These are phyloP conservation scores for Syncephalastrum monosporum DNA, from an alignment of 371 early-diverging fungal genomes.

Conservation along the genomic window DNA sequence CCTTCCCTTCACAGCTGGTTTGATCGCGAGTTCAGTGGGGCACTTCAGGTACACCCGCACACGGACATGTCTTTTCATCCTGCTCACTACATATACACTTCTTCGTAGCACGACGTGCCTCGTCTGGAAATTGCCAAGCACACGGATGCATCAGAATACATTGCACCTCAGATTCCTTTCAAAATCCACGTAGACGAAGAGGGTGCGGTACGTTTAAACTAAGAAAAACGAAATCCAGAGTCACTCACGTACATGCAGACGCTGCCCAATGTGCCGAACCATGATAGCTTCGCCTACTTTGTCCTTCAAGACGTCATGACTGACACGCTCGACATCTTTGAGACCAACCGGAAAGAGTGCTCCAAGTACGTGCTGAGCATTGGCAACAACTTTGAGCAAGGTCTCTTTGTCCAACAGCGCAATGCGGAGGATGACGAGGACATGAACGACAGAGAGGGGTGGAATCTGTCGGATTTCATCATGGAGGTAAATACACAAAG, in stretches of 20 bases:
- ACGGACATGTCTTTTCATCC: background rate
- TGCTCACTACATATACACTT: background rate
- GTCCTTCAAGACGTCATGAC: slow-evolving; percentile 76
- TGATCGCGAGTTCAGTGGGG: slow-evolving; percentile 53
- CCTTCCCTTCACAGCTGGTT: slow-evolving; percentile 40
- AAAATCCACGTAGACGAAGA: slow-evolving; percentile 50
- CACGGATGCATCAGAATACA: slow-evolving; percentile 21
- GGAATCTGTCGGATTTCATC: slow-evolving; percentile 39
- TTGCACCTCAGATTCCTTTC: slow-evolving; percentile 29
- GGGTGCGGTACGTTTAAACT: slow-evolving; percentile 16
- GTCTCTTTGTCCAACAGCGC: slow-evolving; percentile 47
- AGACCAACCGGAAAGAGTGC: slow-evolving; percentile 81
- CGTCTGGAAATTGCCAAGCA: slow-evolving; percentile 49
- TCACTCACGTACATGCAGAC: slow-evolving; percentile 10
- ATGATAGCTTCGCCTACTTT: slow-evolving; percentile 65
- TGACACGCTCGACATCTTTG: slow-evolving; percentile 78
- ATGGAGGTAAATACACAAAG: slow-evolving; percentile 28
- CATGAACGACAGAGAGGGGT: slow-evolving; percentile 24
- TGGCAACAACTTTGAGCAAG: slow-evolving; percentile 54
- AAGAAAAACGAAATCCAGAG: background rate
- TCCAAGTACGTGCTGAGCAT: slow-evolving; percentile 67
- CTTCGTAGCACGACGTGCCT: slow-evolving; percentile 59
- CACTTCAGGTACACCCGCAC: slow-evolving; percentile 36
- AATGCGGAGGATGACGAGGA: slow-evolving; percentile 16
- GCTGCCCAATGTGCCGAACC: slow-evolving; percentile 44